Evolutionary conservation across 352 stramenopile species (phyloP).

Genomic region (Peronospora tabacina): DNA sequence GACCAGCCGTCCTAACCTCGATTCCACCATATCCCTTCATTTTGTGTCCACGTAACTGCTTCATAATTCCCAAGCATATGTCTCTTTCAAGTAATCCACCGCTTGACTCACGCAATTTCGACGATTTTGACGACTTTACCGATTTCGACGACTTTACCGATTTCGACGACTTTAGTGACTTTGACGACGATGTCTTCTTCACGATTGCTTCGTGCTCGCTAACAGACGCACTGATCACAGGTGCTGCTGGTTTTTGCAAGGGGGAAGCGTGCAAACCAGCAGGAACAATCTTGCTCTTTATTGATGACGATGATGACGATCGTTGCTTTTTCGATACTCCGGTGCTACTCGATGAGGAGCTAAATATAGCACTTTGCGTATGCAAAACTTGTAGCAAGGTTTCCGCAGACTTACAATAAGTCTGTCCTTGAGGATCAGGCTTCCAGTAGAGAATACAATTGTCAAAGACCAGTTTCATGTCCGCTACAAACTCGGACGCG

Average conservation of each 20-base stretch:
- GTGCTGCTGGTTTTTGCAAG: constrained; percentile 1
- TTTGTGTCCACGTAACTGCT: constrained; percentile 67
- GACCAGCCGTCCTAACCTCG: constrained; percentile 72
- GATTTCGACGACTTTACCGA: constrained; percentile 34
- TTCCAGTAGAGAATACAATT: constrained; percentile 84
- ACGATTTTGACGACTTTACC: constrained; percentile 23
- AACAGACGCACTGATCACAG: constrained; percentile 4
- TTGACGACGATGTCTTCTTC: constrained; percentile 25
- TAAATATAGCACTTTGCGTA: constrained; percentile 36
- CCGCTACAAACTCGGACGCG: constrained; percentile 44
- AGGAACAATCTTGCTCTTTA: constrained; percentile 18
- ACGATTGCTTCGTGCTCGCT: constrained; percentile 25
- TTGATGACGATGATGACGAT: constrained; percentile 27
- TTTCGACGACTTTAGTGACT: constrained; percentile 14
- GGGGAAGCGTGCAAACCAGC: constrained; percentile 12
- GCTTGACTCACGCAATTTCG: constrained; percentile 35
- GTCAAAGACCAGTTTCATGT: constrained; percentile 76
- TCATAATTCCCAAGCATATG: constrained; percentile 58
- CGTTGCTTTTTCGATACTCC: constrained; percentile 34
- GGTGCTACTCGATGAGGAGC: constrained; percentile 22
- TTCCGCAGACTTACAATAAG: constrained; percentile 73
- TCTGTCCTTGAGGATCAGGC: constrained; percentile 58
- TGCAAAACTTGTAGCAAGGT: constrained; percentile 50
- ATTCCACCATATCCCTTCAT: constrained; percentile 79
- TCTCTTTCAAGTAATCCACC: constrained; percentile 53